Evolutionary conservation across 148 eudicot genomes (phyloP), one percentile per base, ranked within the genome.

Genomic region (Mesembryanthemum crystallinum): DNA sequence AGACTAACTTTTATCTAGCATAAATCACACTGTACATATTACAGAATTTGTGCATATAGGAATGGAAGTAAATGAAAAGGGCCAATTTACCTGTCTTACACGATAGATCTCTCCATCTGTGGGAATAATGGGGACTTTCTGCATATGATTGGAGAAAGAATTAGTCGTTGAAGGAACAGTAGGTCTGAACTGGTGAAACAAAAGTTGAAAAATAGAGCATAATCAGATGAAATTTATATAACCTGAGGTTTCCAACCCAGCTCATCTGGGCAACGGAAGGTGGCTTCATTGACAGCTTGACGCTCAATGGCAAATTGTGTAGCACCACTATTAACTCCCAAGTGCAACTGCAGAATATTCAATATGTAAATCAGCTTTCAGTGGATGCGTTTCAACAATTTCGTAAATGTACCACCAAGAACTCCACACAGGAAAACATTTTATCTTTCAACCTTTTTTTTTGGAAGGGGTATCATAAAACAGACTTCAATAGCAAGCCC

Each of bases 161-260:
- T 69, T 55, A 66, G 78, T 64, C 32, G 67, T 51, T 62, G 55
- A 29, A 35, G 45, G 69, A 32, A 14, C 49, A 33, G 1, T 14
- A 25, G 45, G n/a, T 51, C 37, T 52, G 42, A 71, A 29, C 17
- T 32, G 73, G 28, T 33, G 6, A 28, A 58, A 69, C 37, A 37
- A 47, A 68, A 10, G 43, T 28, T n/a, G 7, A 28, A 61, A 30
- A 21, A 69, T 63, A 69, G 27, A 57, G 7, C 21, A 75, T 47
- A 54, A 5, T 49, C 28, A 23, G 62, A 65, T 43, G 67, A 72
- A 49, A 27, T 30, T 69, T 66, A 67, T 60, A 76, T 63, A 57
- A 92, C 98, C 96, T 94, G 94, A 84, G 98, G 98, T 78, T 95
- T 90, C 98, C 98, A 92, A 75, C 98, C 97, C 96, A 95, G 84